Conservation (phyloP, 108 stramenopile species). For the Pseudonitzschia delicatissima region DNA sequence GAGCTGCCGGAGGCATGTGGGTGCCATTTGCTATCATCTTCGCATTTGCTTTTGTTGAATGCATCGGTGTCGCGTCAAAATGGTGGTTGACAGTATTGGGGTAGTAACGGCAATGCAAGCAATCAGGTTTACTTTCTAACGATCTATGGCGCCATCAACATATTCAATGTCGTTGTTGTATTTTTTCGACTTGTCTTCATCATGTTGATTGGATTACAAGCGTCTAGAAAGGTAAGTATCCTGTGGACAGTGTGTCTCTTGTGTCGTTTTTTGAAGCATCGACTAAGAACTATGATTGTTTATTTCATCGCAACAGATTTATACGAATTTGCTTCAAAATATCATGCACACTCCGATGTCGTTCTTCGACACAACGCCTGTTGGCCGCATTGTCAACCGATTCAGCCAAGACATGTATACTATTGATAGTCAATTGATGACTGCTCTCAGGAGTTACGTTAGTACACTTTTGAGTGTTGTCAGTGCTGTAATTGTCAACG, state of each 20-base stretch:
- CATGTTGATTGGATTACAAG: slow-evolving; percentile 47
- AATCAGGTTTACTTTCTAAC: slow-evolving; percentile 40
- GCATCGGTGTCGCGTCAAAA: slow-evolving; percentile 45
- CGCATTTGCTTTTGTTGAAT: slow-evolving; percentile 51
- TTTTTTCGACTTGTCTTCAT: slow-evolving; percentile 52
- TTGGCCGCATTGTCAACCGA: slow-evolving; percentile 55
- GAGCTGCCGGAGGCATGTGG: slow-evolving; percentile 69
- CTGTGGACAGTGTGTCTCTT: background rate
- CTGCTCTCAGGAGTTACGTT: slow-evolving; percentile 67
- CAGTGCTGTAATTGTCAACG: slow-evolving; percentile 75
- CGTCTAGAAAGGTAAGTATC: slow-evolving; percentile 36
- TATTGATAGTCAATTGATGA: slow-evolving; percentile 86
- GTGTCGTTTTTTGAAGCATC: too few relatives aligned
- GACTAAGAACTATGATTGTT: too few relatives aligned
- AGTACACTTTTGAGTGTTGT: slow-evolving; percentile 63
- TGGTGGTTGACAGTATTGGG: slow-evolving; percentile 68
- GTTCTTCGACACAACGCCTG: slow-evolving; percentile 68
- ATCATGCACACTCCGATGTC: slow-evolving; percentile 87
- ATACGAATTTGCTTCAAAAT: slow-evolving; percentile 45
- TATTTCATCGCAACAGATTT: slow-evolving; percentile 24
- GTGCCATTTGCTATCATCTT: slow-evolving; percentile 41
- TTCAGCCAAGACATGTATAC: slow-evolving; percentile 75
- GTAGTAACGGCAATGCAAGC: background rate
- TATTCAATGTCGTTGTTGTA: slow-evolving; percentile 42
- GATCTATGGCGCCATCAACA: slow-evolving; percentile 76